A percentile compares a stretch with the other conserved stretches of the same genome.
phyloP scores from a whole-genome alignment of 139 green algal species.

The Haematococcus lacustris region DNA sequence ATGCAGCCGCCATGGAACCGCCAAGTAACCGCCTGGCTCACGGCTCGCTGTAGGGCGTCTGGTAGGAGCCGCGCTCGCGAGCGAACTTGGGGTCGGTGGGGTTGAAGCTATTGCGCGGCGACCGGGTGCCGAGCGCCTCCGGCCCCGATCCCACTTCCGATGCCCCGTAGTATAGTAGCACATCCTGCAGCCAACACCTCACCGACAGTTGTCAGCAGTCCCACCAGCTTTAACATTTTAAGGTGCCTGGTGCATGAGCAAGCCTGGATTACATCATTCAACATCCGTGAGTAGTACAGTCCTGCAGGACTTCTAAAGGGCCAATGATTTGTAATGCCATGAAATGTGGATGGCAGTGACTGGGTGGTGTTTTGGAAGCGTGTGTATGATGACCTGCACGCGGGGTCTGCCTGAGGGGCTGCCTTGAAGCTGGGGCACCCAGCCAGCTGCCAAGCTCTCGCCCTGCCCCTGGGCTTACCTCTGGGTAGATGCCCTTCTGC shows the following conservation, averaged over 20 bases:
- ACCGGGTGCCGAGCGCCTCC: conserved; percentile 52
- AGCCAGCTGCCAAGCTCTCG: neutral
- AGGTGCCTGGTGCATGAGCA: neutral
- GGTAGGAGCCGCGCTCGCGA: conserved; percentile 27
- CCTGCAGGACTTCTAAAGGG: neutral
- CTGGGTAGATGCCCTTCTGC: conserved; percentile 91
- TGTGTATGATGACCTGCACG: too few relatives aligned
- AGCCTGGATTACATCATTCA: neutral
- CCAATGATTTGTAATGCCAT: neutral
- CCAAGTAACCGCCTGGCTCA: too few relatives aligned
- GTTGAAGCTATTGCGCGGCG: conserved; percentile 78
- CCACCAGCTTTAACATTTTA: neutral
- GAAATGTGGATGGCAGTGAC: neutral
- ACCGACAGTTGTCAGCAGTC: too few relatives aligned
- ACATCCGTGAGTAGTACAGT: neutral
- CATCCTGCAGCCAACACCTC: too few relatives aligned
- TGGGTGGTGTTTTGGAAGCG: neutral
- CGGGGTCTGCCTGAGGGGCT: neutral
- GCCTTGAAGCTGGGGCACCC: neutral
- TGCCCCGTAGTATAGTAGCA: conserved; percentile 80
- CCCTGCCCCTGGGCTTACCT: conserved; percentile 43
- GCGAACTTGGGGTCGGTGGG: conserved; percentile 27
- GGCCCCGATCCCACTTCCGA: conserved; percentile 71
- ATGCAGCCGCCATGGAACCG: too few relatives aligned
- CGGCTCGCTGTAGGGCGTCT: conserved; percentile 22